A percentile compares a stretch with the other conserved stretches of the same genome.
Evolutionary conservation across 2,329 filamentous ascomycete genomes (phyloP).

Genomic region (Leptographium radiaticola): DNA sequence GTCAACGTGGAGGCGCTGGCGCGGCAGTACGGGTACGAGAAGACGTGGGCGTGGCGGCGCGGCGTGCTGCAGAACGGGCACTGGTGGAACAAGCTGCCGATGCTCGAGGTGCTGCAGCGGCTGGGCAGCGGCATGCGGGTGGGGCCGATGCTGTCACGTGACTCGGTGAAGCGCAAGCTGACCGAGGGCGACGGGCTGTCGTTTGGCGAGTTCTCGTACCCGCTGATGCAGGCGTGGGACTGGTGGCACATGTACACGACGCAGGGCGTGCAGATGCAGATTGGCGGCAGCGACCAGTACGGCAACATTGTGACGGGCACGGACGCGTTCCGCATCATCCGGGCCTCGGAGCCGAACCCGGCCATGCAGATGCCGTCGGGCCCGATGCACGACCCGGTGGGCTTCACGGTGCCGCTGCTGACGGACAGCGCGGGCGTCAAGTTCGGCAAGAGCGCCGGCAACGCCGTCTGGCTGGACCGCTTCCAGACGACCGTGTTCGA

Average conservation of each 20-base stretch:
- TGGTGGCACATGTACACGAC: constrained; percentile 76
- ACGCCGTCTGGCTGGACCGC: constrained; percentile 83
- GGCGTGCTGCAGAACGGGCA: constrained; percentile 66
- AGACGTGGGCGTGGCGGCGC: constrained; percentile 51
- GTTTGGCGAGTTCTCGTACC: constrained; percentile 85
- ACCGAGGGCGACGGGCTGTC: constrained; percentile 85
- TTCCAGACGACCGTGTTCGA: constrained; percentile 74
- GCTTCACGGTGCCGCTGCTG: constrained; percentile 81
- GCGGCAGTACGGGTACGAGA: constrained; percentile 48
- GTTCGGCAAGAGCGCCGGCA: constrained; percentile 89
- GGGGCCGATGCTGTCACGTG: constrained; percentile 75
- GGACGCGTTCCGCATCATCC: constrained; percentile 67
- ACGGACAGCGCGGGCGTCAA: constrained; percentile 79
- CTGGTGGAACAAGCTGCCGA: constrained; percentile 63
- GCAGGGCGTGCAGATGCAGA: constrained; percentile 64
- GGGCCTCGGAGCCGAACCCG: constrained; percentile 38
- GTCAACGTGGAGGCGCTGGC: constrained; percentile 55
- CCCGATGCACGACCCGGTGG: constrained; percentile 50
- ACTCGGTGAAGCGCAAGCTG: constrained; percentile 65
- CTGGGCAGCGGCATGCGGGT: constrained; percentile 64
- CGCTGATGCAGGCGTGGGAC: constrained; percentile 89
- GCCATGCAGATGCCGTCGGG: constrained; percentile 23
- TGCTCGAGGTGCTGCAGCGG: constrained; percentile 63
- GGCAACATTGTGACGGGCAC: constrained; percentile 91
- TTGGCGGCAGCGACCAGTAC: constrained; percentile 91